Base-by-base conservation (phyloP, 148 eudicot species). In the Oxyria digyna region DNA sequence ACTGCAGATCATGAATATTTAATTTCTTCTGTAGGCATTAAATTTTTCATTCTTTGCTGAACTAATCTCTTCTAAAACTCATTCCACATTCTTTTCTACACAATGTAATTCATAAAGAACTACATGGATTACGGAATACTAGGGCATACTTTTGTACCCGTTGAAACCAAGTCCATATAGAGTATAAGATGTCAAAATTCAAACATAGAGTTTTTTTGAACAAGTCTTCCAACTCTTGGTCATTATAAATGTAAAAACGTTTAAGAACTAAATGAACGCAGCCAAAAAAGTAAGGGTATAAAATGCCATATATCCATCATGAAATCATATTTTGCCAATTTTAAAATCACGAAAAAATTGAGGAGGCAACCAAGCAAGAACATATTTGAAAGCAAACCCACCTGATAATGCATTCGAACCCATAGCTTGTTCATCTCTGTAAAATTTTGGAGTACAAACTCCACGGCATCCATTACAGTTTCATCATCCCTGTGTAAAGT, bases 351-450 rank as follows among this genome's bases (percentile, higher is more conserved):
- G 77, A n/a, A 37, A 69, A 67, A 29, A 69, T 23, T 57, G 46
- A 71, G 69, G 54, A 78, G 74, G 62, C 62, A 55, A 69, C 55
- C 33, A 59, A 63, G 38, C 42, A 46, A 29, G 50, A 29, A 66
- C 37, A 17, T 32, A 52, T 73, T 27, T 38, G 33, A 41, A 35
- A 71, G 67, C 67, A 59, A 75, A 80, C 92, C 52, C 72, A 93
- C 99, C 99, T 94, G 99, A 76, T 82, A 88, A 46, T 87, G 99
- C 99, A 94, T 94, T 74, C 99, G 87, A 76, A 94, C 99, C 99
- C 99, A 94, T 20, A 94, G 92, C 74, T 94, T 94, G 76, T 94
- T 94, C 99, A 94, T 94, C 75, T 94, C 99, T 21, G 99, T 94
- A 74, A 94, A 91, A 80, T 94, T 94, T 72, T 90, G 99, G 65